Conservation (phyloP, 2,329 filamentous ascomycete species). For the Exophiala mesophila region DNA sequence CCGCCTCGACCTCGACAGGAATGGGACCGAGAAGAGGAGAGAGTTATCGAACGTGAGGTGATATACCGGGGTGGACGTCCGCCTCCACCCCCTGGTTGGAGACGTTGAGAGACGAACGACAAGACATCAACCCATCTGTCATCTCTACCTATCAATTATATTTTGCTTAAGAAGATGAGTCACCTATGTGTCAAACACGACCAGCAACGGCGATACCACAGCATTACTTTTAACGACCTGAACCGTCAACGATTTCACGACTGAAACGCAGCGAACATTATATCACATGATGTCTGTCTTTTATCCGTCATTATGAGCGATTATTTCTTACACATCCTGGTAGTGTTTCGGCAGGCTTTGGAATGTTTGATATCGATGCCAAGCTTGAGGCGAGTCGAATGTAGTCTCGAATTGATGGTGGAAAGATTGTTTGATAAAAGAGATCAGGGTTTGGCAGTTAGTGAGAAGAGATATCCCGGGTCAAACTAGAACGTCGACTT, state of each 20-base stretch:
- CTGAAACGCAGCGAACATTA: not conserved
- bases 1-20: constrained; percentile 14
- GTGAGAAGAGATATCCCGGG: too few relatives aligned
- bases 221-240: too few relatives aligned
- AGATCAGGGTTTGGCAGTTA: too few relatives aligned
- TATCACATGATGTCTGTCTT: not conserved
- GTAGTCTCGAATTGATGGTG: too few relatives aligned
- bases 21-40: constrained; percentile 27
- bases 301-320: not conserved
- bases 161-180: not conserved
- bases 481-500: too few relatives aligned
- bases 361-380: not conserved
- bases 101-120: constrained; percentile 14
- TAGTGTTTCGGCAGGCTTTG: constrained; percentile 1
- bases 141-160: not conserved
- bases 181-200: not conserved
- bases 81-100: constrained; percentile 23
- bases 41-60: constrained; percentile 27
- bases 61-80: constrained; percentile 26
- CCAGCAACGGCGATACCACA: not conserved
- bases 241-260: not conserved
- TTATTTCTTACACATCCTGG: not conserved
- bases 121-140: not conserved
- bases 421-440: too few relatives aligned
- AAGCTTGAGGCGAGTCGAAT: too few relatives aligned